Base-by-base conservation (phyloP, 2,329 filamentous ascomycete genomes). In the Cladophialophora bantiana region DNA sequence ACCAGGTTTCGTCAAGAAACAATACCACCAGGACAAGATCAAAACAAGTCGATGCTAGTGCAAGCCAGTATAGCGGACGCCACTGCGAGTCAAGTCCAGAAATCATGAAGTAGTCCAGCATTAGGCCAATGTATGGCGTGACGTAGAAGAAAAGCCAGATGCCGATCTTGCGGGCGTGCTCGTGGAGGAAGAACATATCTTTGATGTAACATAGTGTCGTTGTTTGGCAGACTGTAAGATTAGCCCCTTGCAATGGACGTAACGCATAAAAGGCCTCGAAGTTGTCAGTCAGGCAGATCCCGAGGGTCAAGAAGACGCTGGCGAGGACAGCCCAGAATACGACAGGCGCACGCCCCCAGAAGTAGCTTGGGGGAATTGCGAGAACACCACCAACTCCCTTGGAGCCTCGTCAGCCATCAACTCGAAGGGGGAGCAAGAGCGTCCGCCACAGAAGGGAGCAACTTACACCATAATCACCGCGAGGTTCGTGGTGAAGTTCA, bases 171-270 rank as follows among this genome's bases (percentile, higher is more conserved):
- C 76, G 73, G 2, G 77, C 75, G 60, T 77, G 75, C 57, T 79
- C 76, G 57, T 78, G 77, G 68, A 78, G 75, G 71, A 77, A 79
- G 71, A 77, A 79, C 72, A 79, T 75, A 64, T 79, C 78, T 67
- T 78, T 76, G 63, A 81, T 78, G 70, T 77, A 80, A 75, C 79
- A 78, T 20, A 82, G 74, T 2, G 78, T 79, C 38, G 76, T 76
- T 0, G 73, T 77, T 68, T 82, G 78, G 0, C 76, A 74, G 1
- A 78, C 77, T 4, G 75, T 80, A 4, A 75, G 77, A 68, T 80
- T 80, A 72, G 81, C 78, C 5, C 79, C 81, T 54, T 81, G 80
- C 1, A 82, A 69, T 31, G 80, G 78, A 0, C 81, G 75, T 0
- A 77, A 75, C 13, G 78, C 78, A 71, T 79, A 76, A 68, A 78